Conservation (phyloP, 1,139 yeast species). For the Spathaspora sp. region DNA sequence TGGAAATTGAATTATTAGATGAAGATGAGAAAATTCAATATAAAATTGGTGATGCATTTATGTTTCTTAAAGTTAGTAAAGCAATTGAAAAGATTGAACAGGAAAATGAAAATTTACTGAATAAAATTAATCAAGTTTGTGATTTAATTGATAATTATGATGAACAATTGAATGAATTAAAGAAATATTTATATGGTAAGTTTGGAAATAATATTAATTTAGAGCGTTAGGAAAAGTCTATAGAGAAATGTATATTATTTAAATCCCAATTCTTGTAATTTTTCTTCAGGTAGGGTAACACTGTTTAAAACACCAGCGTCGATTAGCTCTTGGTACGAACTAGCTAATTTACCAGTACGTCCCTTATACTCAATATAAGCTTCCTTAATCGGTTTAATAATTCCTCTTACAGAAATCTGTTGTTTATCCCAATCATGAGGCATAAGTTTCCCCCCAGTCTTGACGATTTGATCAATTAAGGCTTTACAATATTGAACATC, state of each 20-base stretch:
- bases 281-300: slow-evolving; percentile 2
- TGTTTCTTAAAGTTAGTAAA: slow-evolving; percentile 61
- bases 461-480: slow-evolving; percentile 18
- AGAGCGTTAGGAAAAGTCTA: slow-evolving; percentile 45
- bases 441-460: slow-evolving; percentile 20
- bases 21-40: slow-evolving; percentile 71
- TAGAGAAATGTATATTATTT: background rate
- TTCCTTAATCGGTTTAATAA: slow-evolving; percentile 2
- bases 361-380: slow-evolving; percentile 6
- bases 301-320: slow-evolving; percentile 2
- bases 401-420: slow-evolving; percentile 20
- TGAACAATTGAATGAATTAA: slow-evolving; percentile 56
- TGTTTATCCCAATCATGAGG: slow-evolving; percentile 26
- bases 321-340: slow-evolving; percentile 1
- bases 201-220: slow-evolving; percentile 89
- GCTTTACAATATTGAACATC: slow-evolving; percentile 29
- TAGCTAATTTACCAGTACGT: slow-evolving; percentile 1
- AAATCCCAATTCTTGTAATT: slow-evolving; percentile 3
- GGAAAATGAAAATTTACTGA: slow-evolving; percentile 54
- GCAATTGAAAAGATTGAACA: slow-evolving; percentile 66
- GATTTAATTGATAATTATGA: slow-evolving; percentile 51
- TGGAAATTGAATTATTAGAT: slow-evolving; percentile 85
- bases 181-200: slow-evolving; percentile 76
- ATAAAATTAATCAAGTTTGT: slow-evolving; percentile 47
- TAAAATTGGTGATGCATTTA: slow-evolving; percentile 75